A percentile compares a stretch with the other conserved stretches of the same genome.
Conservation (phyloP, 768 basidiomycete species). For the Daedaleopsis sinensis region DNA sequence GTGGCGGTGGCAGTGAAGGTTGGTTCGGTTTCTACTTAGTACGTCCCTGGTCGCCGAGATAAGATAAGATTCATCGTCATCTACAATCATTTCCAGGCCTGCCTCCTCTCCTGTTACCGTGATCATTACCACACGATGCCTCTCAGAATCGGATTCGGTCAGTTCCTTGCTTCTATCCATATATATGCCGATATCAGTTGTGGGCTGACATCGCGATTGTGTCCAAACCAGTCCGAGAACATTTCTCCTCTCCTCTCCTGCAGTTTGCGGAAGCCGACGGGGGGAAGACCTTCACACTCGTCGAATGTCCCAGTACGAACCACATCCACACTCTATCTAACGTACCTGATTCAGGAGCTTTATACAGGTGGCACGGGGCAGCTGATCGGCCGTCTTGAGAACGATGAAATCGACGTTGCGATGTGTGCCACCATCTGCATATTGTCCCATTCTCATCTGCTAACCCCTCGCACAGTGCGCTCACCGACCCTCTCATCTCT, state of each 20-base stretch:
- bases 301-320: conserved; percentile 83
- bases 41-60: background rate
- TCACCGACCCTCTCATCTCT: conserved; percentile 90
- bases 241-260: conserved; percentile 91
- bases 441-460: background rate
- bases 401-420: conserved; percentile 80
- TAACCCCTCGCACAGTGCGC: conserved; percentile 52
- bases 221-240: conserved; percentile 68
- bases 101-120: too few relatives aligned
- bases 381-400: conserved; percentile 71
- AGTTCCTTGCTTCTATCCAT: background rate
- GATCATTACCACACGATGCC: conserved; percentile 3
- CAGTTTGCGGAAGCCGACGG: conserved; percentile 77
- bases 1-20: too few relatives aligned
- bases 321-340: background rate
- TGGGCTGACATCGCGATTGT: background rate
- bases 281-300: conserved; percentile 74
- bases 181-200: background rate
- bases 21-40: too few relatives aligned
- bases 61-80: conserved; percentile 6
- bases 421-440: conserved; percentile 48
- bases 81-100: too few relatives aligned
- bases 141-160: conserved; percentile 16
- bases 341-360: background rate
- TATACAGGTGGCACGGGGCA: conserved; percentile 77